Evolutionary conservation across 495 filamentous ascomycete species (phyloP).

Genomic region (Penicillium maclennaniae): DNA sequence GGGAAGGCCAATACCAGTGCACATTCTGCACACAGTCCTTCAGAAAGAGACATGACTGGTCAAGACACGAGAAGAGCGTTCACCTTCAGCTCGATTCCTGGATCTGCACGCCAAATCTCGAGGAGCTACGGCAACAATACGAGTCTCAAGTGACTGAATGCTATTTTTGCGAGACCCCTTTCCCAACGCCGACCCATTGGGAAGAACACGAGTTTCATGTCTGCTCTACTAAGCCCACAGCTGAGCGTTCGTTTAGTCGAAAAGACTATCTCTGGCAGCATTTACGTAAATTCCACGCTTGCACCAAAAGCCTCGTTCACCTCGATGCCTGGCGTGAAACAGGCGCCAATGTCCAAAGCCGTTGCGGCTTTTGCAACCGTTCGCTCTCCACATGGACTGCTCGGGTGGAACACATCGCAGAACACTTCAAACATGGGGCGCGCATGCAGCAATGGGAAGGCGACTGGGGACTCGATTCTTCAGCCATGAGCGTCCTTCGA

Average conservation of each 20-base stretch:
- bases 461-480: slow-evolving; percentile 65
- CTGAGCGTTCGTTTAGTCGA: slow-evolving; percentile 72
- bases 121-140: slow-evolving; percentile 10
- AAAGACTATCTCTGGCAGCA: slow-evolving; percentile 86
- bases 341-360: slow-evolving; percentile 56
- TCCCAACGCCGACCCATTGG: slow-evolving; percentile 58
- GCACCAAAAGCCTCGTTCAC: slow-evolving; percentile 54
- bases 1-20: slow-evolving; percentile 59
- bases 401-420: slow-evolving; percentile 61
- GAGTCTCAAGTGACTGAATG: slow-evolving; percentile 44
- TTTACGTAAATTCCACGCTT: slow-evolving; percentile 68
- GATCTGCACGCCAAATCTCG: slow-evolving; percentile 54
- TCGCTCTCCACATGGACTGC: slow-evolving; percentile 59
- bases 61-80: slow-evolving; percentile 75
- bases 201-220: slow-evolving; percentile 67
- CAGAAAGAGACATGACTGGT: slow-evolving; percentile 81
- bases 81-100: slow-evolving; percentile 75
- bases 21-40: slow-evolving; percentile 82
- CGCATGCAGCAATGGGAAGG: slow-evolving; percentile 70
- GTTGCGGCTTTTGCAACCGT: slow-evolving; percentile 67
- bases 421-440: slow-evolving; percentile 63
- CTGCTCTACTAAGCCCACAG: slow-evolving; percentile 60
- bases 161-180: slow-evolving; percentile 59
- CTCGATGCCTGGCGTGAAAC: slow-evolving; percentile 69
- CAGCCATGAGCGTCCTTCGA: slow-evolving; percentile 55